These are phyloP conservation scores for Malus hybrid DNA, from an alignment of 331 rosid genomes.

Conservation along the genomic window DNA sequence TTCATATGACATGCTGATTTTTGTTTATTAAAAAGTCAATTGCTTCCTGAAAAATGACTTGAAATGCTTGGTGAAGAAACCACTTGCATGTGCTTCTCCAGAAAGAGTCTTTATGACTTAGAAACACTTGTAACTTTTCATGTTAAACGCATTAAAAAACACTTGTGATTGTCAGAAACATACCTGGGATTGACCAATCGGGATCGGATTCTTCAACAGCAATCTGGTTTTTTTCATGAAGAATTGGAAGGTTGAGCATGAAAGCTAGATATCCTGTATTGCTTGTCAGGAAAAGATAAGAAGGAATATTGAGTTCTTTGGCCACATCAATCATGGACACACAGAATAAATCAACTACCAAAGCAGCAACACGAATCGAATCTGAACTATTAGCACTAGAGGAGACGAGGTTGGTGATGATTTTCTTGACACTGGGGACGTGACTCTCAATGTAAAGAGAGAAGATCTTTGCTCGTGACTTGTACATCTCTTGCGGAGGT, in stretches of 20 bases:
- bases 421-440: constrained; percentile 18
- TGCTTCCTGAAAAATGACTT: no score
- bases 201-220: constrained; percentile 1
- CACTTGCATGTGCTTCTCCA: no score
- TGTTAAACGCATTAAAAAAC: no score
- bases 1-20: no score
- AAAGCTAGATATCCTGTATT: constrained; percentile 7
- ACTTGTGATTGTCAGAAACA: neutral
- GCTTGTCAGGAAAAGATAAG: constrained; percentile 10
- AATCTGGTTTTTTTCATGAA: neutral
- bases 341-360: constrained; percentile 20
- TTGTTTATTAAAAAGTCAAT: no score
- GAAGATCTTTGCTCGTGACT: constrained; percentile 2
- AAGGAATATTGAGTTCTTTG: constrained; percentile 4
- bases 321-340: constrained; percentile 12
- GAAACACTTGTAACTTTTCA: no score
- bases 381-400: neutral
- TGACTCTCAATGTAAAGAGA: constrained; percentile 18
- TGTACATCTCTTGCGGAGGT: neutral
- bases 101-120: no score
- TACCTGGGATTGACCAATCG: constrained; percentile 5
- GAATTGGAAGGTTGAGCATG: neutral
- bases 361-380: constrained; percentile 1
- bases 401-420: neutral
- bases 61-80: no score